These are phyloP conservation scores for Parmales sp. DNA, from an alignment of 108 stramenopile genomes.

Conservation along the genomic window DNA sequence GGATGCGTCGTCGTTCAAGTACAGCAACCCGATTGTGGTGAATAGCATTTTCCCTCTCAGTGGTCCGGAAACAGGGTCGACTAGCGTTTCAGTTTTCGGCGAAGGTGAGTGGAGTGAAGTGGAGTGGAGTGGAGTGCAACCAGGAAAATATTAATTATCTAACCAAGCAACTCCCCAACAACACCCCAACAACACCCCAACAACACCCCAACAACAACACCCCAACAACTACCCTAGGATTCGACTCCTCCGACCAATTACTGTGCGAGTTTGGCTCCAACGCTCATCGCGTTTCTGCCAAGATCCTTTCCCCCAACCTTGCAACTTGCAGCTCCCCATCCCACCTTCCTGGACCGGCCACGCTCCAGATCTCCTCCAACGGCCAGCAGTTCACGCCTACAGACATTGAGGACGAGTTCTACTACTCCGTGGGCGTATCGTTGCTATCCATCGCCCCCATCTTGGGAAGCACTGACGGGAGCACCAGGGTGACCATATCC, in stretches of 20 bases:
- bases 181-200: no score
- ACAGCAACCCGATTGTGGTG: not conserved
- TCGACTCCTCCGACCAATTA: not conserved
- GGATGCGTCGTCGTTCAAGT: not conserved
- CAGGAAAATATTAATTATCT: no score
- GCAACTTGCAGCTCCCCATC: not conserved
- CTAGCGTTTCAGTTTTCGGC: not conserved
- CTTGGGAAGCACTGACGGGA: not conserved
- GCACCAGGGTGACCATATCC: not conserved
- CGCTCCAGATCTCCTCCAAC: not conserved
- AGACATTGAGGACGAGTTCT: slow-evolving; percentile 9
- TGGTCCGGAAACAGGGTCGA: slow-evolving; percentile 8
- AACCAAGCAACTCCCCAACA: no score
- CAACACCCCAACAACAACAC: no score
- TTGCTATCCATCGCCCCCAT: not conserved
- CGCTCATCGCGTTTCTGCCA: not conserved
- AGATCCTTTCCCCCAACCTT: not conserved
- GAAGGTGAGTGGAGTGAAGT: no score
- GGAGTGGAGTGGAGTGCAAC: no score
- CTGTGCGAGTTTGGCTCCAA: not conserved
- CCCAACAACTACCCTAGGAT: not conserved
- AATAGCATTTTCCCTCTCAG: not conserved
- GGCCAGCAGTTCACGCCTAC: not conserved
- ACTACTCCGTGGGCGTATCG: not conserved
- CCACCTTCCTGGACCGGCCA: not conserved